Evolutionary conservation across 495 filamentous ascomycete species (phyloP).

Genomic region (Aspergillus bridgeri): DNA sequence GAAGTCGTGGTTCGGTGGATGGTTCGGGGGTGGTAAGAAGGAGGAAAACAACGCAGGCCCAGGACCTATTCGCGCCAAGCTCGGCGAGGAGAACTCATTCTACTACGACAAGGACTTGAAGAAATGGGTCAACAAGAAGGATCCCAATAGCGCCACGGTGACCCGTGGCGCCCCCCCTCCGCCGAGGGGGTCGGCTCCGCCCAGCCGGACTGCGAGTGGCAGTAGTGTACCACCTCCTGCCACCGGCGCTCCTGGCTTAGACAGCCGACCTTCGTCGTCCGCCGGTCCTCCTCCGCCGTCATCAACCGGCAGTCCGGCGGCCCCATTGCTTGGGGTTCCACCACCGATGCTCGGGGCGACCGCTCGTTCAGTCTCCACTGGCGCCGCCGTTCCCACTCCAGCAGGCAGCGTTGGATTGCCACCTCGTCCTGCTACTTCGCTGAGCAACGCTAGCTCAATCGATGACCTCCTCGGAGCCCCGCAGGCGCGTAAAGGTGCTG

Average conservation of each 20-base stretch:
- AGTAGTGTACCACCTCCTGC: slow-evolving; percentile 36
- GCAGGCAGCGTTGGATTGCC: slow-evolving; percentile 28
- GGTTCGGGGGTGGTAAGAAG: slow-evolving; percentile 74
- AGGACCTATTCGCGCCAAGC: slow-evolving; percentile 80
- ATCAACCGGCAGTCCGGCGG: slow-evolving; percentile 39
- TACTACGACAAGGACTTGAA: slow-evolving; percentile 91
- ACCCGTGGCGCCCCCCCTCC: slow-evolving; percentile 53
- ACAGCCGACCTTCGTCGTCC: slow-evolving; percentile 40
- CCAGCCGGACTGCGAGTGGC: slow-evolving; percentile 37
- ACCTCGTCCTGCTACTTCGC: slow-evolving; percentile 57
- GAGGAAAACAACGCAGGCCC: slow-evolving; percentile 53
- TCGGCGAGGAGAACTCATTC: slow-evolving; percentile 91
- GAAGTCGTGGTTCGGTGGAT: slow-evolving; percentile 82
- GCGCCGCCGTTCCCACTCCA: slow-evolving; percentile 32
- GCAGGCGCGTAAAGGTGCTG: slow-evolving; percentile 59
- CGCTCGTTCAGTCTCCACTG: slow-evolving; percentile 39
- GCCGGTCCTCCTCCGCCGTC: slow-evolving; percentile 33
- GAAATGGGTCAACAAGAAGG: slow-evolving; percentile 98
- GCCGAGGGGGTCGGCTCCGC: slow-evolving; percentile 44
- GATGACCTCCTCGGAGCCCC: slow-evolving; percentile 79
- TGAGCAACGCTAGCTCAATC: slow-evolving; percentile 79
- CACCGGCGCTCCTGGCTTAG: slow-evolving; percentile 28
- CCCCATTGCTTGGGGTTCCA: slow-evolving; percentile 31
- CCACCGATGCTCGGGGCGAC: slow-evolving; percentile 22
- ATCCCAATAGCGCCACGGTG: slow-evolving; percentile 41